Conservation (phyloP, 2,329 filamentous ascomycete genomes). For the Stylonectria norvegica region DNA sequence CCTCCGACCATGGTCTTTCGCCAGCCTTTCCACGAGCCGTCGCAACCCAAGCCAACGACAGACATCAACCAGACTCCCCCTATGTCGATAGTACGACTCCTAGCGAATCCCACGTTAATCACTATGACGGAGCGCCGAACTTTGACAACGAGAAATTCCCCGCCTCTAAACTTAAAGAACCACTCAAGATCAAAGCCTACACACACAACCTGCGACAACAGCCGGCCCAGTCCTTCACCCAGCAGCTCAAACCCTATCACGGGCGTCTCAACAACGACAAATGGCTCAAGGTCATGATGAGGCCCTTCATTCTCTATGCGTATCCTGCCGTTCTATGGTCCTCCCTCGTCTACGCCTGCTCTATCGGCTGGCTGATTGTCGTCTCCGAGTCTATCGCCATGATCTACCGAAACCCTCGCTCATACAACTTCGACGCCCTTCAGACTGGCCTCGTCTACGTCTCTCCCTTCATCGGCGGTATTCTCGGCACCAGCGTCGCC, state of each 20-base stretch:
- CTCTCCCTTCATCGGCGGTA: constrained; percentile 81
- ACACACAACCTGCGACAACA: constrained; percentile 66
- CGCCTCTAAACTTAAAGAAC: constrained; percentile 31
- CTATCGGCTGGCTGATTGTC: constrained; percentile 93
- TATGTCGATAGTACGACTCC: constrained; percentile 10
- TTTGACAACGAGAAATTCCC: constrained; percentile 44
- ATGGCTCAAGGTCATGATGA: constrained; percentile 73
- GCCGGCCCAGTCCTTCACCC: constrained; percentile 66
- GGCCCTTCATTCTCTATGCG: constrained; percentile 81
- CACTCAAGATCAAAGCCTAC: constrained; percentile 51
- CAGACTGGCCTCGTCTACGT: constrained; percentile 85
- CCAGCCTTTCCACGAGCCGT: constrained; percentile 6
- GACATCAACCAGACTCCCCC: constrained; percentile 1
- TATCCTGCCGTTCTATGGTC: constrained; percentile 93
- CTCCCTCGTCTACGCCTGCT: constrained; percentile 77
- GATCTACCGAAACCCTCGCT: constrained; percentile 66
- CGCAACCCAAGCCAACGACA: background rate
- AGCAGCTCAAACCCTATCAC: constrained; percentile 73
- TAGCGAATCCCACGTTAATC: constrained; percentile 21
- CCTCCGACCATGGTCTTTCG: background rate
- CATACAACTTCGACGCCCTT: constrained; percentile 78
- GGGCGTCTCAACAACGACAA: constrained; percentile 74
- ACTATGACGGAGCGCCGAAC: constrained; percentile 26
- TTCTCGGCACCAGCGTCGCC: constrained; percentile 87
- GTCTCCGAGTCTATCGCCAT: constrained; percentile 82